Base-by-base conservation (phyloP, 2,329 filamentous ascomycete species). In the Dactylellina drechsleri region DNA sequence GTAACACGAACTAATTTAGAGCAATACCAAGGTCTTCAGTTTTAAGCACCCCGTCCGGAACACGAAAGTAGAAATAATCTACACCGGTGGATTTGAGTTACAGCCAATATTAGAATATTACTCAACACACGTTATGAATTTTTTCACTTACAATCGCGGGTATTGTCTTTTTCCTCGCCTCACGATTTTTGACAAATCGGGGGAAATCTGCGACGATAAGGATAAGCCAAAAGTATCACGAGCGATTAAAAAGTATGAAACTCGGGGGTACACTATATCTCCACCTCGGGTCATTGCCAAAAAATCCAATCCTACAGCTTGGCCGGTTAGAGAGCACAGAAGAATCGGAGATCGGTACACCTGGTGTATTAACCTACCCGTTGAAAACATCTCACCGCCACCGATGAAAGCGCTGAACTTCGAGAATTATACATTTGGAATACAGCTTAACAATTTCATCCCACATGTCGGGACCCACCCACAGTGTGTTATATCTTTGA, bases 101-200 rank as follows among this genome's bases (percentile, higher is more conserved):
- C 2, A 53, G 18, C 26, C 23, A 2, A 59, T 67, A 10, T 10
- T 67, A 2, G 49, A 43, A 47, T 67, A 67, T 31, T 67, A 67
- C 12, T 58, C 64, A 6, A 67, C 64, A 1, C 53, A 52, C 16
- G n/a, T 67, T 1, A 59, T 60, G 64, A 67, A 59, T 15, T 67
- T 67, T 31, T 59, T 67, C 36, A 43, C 64, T 4, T 67, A 59
- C 18, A 26, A 53, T 1, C n/a, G 28, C 0, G 64, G 54, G 15
- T 67, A 43, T n/a, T 67, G 54, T 13, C 31, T 67, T 4, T 66
- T 67, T n/a, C 45, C 64, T 1, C 36, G 4, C 15, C 2, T 2
- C n/a, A 60, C 64, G 4, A 53, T 67, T 31, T 23, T 20, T 5
- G 15, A 31, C 0, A 50, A 26, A 18, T 23, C 15, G 1, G 1